These are phyloP conservation scores for Parachlorella kessleri DNA, from an alignment of 139 green algal species.

Conservation along the genomic window DNA sequence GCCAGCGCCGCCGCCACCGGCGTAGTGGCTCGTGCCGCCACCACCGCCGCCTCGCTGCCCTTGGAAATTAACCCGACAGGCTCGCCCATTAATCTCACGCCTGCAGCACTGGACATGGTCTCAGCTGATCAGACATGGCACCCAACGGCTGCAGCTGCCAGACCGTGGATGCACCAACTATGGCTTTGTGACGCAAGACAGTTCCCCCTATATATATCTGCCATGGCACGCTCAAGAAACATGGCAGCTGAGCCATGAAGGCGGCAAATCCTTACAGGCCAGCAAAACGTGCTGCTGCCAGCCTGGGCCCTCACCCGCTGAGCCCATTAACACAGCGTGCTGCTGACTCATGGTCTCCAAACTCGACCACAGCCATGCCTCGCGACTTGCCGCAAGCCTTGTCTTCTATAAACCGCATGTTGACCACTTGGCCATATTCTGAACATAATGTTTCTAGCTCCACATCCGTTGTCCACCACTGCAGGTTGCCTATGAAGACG, in stretches of 20 bases:
- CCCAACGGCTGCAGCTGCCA: too few species aligned
- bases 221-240: not conserved
- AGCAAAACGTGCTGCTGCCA: not conserved
- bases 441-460: constrained; percentile 78
- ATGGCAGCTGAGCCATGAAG: not conserved
- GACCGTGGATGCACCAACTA: too few species aligned
- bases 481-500: constrained; percentile 85
- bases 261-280: not conserved
- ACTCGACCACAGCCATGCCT: constrained; percentile 81
- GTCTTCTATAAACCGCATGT: constrained; percentile 85
- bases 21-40: too few species aligned
- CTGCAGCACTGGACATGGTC: not conserved
- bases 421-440: constrained; percentile 62
- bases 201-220: not conserved
- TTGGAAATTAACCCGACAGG: constrained; percentile 29
- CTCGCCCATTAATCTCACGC: constrained; percentile 33
- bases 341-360: constrained; percentile 54
- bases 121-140: not conserved
- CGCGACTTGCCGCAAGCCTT: constrained; percentile 83
- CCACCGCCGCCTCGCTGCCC: too few species aligned
- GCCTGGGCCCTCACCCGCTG: constrained; percentile 32
- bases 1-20: too few species aligned
- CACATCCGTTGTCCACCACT: constrained; percentile 94
- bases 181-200: not conserved
- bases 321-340: constrained; percentile 61